Conservation (phyloP, 2,329 filamentous ascomycete genomes). For the Hypomyces perniciosus region DNA sequence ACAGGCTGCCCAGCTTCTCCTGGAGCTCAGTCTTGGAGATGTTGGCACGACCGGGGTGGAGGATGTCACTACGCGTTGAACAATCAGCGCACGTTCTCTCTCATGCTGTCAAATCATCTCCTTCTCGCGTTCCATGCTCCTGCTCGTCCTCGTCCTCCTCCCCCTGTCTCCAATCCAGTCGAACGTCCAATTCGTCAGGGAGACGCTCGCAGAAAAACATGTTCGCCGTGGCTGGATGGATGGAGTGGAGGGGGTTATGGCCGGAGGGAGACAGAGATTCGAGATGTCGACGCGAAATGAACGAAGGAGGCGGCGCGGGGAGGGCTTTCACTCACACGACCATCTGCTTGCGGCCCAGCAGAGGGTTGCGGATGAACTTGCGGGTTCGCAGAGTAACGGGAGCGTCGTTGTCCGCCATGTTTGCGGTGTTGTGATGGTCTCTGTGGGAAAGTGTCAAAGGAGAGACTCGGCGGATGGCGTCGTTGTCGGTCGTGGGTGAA, state of each 20-base stretch:
- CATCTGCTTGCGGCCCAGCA: slow-evolving; percentile 99
- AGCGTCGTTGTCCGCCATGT: slow-evolving; percentile 79
- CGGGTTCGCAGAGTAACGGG: slow-evolving; percentile 88
- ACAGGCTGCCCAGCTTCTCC: slow-evolving; percentile 86
- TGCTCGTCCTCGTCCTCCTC: not conserved
- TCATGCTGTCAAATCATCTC: not conserved
- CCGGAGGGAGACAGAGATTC: too few species aligned
- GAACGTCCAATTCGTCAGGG: too few species aligned
- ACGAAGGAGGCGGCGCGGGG: slow-evolving; percentile 1
- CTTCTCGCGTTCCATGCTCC: not conserved
- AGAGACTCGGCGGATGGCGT: slow-evolving; percentile 24
- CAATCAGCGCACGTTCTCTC: slow-evolving; percentile 6
- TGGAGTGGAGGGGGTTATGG: too few species aligned
- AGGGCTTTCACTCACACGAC: slow-evolving; percentile 75
- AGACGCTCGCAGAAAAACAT: too few species aligned
- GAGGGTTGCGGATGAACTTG: slow-evolving; percentile 99
- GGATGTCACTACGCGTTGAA: slow-evolving; percentile 72
- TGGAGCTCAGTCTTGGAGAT: slow-evolving; percentile 99
- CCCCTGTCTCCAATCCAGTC: not conserved
- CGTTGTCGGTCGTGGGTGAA: slow-evolving; percentile 24
- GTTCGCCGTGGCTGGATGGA: too few species aligned
- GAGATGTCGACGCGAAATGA: not conserved
- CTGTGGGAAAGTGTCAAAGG: slow-evolving; percentile 27
- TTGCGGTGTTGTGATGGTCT: slow-evolving; percentile 47
- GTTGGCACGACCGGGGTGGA: slow-evolving; percentile 97